Conservation (phyloP, 192 early-diverging fungal species). For the Coemansia sp. region DNA sequence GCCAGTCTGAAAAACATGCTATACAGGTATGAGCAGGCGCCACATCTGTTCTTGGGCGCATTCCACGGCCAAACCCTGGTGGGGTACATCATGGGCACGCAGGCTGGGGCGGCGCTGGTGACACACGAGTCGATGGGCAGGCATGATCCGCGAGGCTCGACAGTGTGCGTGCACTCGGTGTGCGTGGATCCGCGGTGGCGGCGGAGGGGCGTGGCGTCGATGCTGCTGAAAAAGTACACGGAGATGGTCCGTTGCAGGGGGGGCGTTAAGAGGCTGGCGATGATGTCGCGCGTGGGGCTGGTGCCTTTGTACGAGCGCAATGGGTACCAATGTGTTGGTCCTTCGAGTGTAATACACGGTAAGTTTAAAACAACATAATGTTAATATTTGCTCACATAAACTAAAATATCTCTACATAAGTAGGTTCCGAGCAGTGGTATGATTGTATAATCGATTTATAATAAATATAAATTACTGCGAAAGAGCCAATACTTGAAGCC, state of each 20-base stretch:
- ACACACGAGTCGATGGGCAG: conserved; percentile 65
- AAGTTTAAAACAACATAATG: background rate
- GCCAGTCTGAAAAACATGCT: conserved; percentile 35
- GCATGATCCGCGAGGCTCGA: conserved; percentile 62
- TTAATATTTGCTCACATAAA: too few species aligned
- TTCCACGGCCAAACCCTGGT: conserved; percentile 37
- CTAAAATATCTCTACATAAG: background rate
- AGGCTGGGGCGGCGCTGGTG: conserved; percentile 37
- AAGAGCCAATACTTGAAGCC: background rate
- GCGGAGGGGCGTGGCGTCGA: conserved; percentile 59
- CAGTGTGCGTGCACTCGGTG: conserved; percentile 69
- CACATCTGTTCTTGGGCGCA: conserved; percentile 45
- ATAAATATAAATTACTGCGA: background rate
- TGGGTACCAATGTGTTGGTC: conserved; percentile 61
- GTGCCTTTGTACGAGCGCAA: conserved; percentile 61
- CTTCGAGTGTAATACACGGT: conserved; percentile 64
- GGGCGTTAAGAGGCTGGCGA: conserved; percentile 47
- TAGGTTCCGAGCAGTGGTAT: conserved; percentile 39
- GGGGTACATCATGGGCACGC: conserved; percentile 65
- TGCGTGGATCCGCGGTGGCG: conserved; percentile 55
- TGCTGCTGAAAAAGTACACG: conserved; percentile 55
- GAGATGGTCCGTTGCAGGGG: conserved; percentile 17
- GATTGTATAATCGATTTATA: conserved; percentile 31
- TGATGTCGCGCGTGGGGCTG: conserved; percentile 60
- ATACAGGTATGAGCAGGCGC: conserved; percentile 32